Conservation (phyloP, 2,329 filamentous ascomycete species). For the Colletotrichum sp. region DNA sequence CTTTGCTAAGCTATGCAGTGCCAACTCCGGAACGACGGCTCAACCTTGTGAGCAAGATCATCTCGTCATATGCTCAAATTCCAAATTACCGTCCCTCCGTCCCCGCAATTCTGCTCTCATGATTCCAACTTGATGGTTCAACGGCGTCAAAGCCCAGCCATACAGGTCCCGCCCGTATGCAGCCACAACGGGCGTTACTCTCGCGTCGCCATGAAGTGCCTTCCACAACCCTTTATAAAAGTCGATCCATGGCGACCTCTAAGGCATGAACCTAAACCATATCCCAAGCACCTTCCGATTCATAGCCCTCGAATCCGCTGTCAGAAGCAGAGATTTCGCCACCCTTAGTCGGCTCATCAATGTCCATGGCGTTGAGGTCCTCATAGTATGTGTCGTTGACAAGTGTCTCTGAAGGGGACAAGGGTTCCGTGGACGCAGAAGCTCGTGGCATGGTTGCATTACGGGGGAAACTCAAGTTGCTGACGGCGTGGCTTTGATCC, state of each 20-base stretch:
- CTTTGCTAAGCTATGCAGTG: not conserved
- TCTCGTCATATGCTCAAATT: not conserved
- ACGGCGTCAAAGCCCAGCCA: not conserved
- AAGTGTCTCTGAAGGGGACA: not conserved
- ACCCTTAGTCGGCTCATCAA: not conserved
- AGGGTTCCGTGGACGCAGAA: fast-evolving
- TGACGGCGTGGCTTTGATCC: not conserved
- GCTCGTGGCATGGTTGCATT: not conserved
- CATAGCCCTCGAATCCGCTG: not conserved
- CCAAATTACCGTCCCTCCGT: not conserved
- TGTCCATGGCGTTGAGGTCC: not conserved
- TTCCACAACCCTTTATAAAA: not conserved
- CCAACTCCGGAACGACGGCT: not conserved
- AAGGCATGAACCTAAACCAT: not conserved
- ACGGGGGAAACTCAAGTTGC: fast-evolving
- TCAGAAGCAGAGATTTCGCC: not conserved
- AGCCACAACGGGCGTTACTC: not conserved
- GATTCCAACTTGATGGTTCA: not conserved
- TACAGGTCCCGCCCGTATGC: not conserved
- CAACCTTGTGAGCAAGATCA: not conserved
- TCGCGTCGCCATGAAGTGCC: not conserved
- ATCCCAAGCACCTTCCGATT: not conserved
- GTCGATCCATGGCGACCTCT: not conserved
- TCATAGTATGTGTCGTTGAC: not conserved
- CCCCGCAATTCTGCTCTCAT: not conserved